These are phyloP conservation scores for Cyclostephanos tholiformis DNA, from an alignment of 108 stramenopile species.

Conservation along the genomic window DNA sequence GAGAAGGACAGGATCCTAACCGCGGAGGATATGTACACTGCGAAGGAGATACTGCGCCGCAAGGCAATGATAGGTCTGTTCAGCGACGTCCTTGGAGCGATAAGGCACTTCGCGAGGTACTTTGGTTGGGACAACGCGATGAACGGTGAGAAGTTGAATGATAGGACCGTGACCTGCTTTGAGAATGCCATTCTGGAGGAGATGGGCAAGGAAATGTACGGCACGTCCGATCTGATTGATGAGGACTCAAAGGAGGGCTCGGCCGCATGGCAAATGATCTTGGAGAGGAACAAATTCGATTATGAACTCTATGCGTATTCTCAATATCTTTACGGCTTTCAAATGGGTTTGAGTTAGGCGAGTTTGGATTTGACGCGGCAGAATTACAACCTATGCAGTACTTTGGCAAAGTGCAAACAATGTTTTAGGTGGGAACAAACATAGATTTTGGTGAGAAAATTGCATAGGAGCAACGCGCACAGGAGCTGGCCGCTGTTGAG, in stretches of 20 bases:
- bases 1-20: constrained; percentile 17
- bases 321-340: constrained; percentile 31
- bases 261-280: constrained; percentile 10
- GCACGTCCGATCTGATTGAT: constrained; percentile 9
- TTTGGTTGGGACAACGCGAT: constrained; percentile 46
- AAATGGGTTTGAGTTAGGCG: constrained; percentile 30
- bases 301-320: constrained; percentile 38
- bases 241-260: constrained; percentile 32
- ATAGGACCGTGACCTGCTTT: constrained; percentile 19
- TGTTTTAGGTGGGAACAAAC: too few relatives aligned
- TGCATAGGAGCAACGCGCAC: too few relatives aligned
- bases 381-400: too few relatives aligned
- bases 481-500: too few relatives aligned
- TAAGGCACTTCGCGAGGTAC: constrained; percentile 36
- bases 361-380: too few relatives aligned
- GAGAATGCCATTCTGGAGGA: constrained; percentile 23
- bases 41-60: constrained; percentile 45
- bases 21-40: constrained; percentile 32
- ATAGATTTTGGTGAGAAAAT: too few relatives aligned
- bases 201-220: constrained; percentile 14
- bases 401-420: too few relatives aligned
- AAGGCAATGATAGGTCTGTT: constrained; percentile 45
- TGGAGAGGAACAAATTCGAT: constrained; percentile 45
- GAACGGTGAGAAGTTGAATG: constrained; percentile 2
- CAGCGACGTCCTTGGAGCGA: constrained; percentile 16